Conservation (phyloP, 768 basidiomycete species). For the Asterophora parasitica region DNA sequence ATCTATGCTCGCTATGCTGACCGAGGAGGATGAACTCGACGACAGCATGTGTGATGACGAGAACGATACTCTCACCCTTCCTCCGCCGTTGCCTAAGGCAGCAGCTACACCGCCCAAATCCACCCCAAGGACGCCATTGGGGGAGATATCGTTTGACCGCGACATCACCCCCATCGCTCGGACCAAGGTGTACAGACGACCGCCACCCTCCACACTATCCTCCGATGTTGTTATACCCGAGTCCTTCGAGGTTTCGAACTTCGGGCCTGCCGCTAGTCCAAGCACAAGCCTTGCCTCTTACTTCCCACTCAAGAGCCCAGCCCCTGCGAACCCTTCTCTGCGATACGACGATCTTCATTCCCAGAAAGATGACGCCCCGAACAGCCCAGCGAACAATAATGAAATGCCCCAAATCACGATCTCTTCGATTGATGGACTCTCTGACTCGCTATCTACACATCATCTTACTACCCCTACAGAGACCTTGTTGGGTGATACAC, state of each 20-base stretch:
- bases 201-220: constrained; percentile 19
- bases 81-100: constrained; percentile 23
- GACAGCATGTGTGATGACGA: constrained; percentile 31
- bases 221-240: constrained; percentile 8
- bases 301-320: constrained; percentile 14
- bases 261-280: constrained; percentile 16
- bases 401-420: constrained; percentile 10
- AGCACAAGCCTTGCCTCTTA: constrained; percentile 20
- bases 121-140: constrained; percentile 33
- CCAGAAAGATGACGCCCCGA: neutral
- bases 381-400: neutral
- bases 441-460: constrained; percentile 23
- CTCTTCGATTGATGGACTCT: constrained; percentile 16
- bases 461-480: constrained; percentile 19
- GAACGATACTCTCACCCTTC: constrained; percentile 33
- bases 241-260: constrained; percentile 7
- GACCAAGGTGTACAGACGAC: constrained; percentile 26
- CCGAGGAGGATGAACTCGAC: constrained; percentile 30
- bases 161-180: constrained; percentile 33
- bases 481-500: constrained; percentile 21
- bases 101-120: constrained; percentile 19
- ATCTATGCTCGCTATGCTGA: constrained; percentile 26
- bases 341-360: neutral
- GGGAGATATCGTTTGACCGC: constrained; percentile 28
- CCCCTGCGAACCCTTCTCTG: neutral